Evolutionary conservation across 176 grass and related monocot genomes (phyloP), one percentile per base, ranked within the genome.

Genomic region (Oryza brachyantha): DNA sequence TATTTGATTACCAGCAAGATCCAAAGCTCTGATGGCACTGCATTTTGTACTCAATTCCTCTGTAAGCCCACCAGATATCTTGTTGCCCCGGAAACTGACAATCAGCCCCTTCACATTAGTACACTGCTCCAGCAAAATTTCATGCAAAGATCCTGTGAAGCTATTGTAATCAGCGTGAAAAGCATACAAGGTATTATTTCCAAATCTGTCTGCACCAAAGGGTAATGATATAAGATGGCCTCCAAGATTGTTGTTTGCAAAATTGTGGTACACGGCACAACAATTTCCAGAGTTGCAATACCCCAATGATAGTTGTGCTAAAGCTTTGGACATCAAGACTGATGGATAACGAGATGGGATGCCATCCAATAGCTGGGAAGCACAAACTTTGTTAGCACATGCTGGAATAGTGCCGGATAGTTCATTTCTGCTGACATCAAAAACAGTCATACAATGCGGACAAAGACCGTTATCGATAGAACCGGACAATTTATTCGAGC

Each of bases 211-310:
- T 61, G 76, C 67, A 79, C 83, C 57, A 71, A 97, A 8, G 5
- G 91, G 93, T 38, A 97, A 89, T 61, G 80, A 82, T 71, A 64
- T 29, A 68, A 97, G 84, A 65, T 54, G 73, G 29, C 91, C 93
- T 32, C 37, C 78, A 45, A 97, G 88, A 70, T 73, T 89, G 77
- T 97, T 97, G 61, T 89, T 88, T 1, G 80, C 88, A 85, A 97
- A 97, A 83, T 91, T 97, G 77, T 97, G 93, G 60, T 89, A 97
- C 29, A 93, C 88, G 77, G 72, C 29, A 40, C 70, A 84, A 73
- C 79, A 79, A 21, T 80, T 63, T 73, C 29, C 68, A 66, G 87
- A 87, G 19, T 69, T 25, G 40, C 48, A 78, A 46, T 40, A 69
- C 64, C 50, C 61, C 25, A 50, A 46, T 41, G 73, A 64, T 46